These are phyloP conservation scores for Tritrichomonas musculus DNA, from an alignment of 208 protist genomes.

Conservation along the genomic window DNA sequence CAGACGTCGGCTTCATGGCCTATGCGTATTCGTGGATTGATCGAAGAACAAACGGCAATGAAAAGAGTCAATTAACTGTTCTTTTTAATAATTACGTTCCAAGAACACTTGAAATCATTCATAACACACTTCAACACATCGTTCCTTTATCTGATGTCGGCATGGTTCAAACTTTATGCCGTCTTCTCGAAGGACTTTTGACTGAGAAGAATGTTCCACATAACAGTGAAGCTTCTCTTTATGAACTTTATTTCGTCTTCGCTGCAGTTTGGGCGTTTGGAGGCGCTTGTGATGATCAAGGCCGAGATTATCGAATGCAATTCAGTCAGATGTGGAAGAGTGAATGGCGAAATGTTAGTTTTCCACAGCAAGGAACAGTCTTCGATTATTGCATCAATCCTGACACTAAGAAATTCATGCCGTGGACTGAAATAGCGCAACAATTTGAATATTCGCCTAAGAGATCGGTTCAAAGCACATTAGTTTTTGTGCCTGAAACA, in stretches of 20 bases:
- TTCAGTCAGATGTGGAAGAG: slow-evolving; percentile 66
- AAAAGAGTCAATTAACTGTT: slow-evolving; percentile 71
- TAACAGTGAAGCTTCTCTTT: slow-evolving; percentile 66
- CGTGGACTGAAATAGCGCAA: background rate
- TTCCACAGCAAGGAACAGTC: slow-evolving; percentile 55
- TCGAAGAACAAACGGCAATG: slow-evolving; percentile 39
- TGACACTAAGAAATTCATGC: slow-evolving; percentile 61
- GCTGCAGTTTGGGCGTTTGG: slow-evolving; percentile 90
- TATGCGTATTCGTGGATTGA: slow-evolving; percentile 65
- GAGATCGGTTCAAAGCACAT: slow-evolving; percentile 45
- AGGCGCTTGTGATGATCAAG: slow-evolving; percentile 79
- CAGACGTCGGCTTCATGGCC: slow-evolving; percentile 85
- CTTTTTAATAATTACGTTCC: slow-evolving; percentile 92
- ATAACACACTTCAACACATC: slow-evolving; percentile 58
- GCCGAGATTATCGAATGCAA: slow-evolving; percentile 64
- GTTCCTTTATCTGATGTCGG: slow-evolving; percentile 76
- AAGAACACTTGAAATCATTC: slow-evolving; percentile 79
- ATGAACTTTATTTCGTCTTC: slow-evolving; percentile 93
- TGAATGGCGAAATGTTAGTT: slow-evolving; percentile 10
- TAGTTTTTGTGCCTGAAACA: slow-evolving; percentile 83
- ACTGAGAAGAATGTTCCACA: slow-evolving; percentile 32
- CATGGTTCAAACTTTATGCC: slow-evolving; percentile 85
- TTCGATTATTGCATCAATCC: slow-evolving; percentile 84
- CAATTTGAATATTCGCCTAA: background rate
- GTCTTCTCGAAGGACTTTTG: slow-evolving; percentile 80